Evolutionary conservation across 345 rosid genomes (phyloP), one percentile per base, ranked within the genome.

Genomic region (Clausena lansium): DNA sequence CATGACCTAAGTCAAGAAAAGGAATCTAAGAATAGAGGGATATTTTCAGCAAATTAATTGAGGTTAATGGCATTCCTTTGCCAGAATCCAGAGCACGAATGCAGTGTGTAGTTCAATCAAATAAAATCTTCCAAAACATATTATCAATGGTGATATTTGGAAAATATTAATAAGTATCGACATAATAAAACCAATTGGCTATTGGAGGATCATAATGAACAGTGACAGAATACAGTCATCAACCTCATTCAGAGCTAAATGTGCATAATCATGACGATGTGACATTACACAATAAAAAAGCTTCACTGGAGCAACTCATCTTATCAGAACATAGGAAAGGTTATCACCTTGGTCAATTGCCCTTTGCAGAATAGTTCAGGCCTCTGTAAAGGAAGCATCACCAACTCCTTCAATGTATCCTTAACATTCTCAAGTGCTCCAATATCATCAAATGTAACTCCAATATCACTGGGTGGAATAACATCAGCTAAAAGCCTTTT

Each of bases 351-450:
- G 78, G 98, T 91, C 77, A 94, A 77, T 69, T 94, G 88, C 77
- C 98, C 96, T 78, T 89, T 94, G 91, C 95, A 88, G 81, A 93
- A 94, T 77, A 94, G 92, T 76, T 94, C 97, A 73, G 97, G 97
- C 85, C 94, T 87, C 80, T 90, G 92, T 68, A 94, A 77, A 75
- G 98, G 98, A 81, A 94, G 97, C 93, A 93, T 91, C 80, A 94
- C 94, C 84, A 94, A 87, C 85, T 94, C 97, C 82, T 91, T 93
- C 79, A 94, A 83, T 55, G 97, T 88, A 84, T 94, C 94, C 87
- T 93, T 94, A 73, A 94, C 97, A 79, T 90, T 89, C 80, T 93
- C 95, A 80, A 94, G 95, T 47, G 97, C 98, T 76, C 97, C 97
- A 45, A 94, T 91, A 79, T 94, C 98, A 76, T 94, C 93, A 86